These are phyloP conservation scores for Pseudogymnoascus sp. DNA, from an alignment of 2,329 filamentous ascomycete species.

Conservation along the genomic window DNA sequence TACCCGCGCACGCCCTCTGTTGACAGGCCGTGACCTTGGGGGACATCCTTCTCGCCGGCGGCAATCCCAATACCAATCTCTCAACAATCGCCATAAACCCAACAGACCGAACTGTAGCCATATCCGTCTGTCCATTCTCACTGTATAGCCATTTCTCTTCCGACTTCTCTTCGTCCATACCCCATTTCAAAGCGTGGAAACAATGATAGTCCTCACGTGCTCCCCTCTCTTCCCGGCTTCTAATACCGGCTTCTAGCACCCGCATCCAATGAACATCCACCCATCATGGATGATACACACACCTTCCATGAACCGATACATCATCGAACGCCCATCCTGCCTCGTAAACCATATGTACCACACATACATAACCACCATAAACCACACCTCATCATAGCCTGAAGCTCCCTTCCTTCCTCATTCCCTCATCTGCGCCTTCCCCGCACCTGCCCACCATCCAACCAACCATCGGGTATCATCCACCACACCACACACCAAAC, in stretches of 20 bases:
- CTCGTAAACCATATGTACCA: conserved; percentile 3
- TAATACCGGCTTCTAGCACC: neutral
- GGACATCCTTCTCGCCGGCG: neutral
- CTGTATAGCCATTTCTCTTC: neutral
- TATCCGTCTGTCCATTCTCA: neutral
- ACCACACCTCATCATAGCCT: conserved; percentile 6
- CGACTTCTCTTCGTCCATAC: neutral
- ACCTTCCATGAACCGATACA: conserved; percentile 2
- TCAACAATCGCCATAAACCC: neutral
- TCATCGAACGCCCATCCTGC: neutral
- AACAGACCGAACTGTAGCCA: neutral
- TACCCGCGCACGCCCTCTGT: neutral
- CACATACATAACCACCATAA: neutral
- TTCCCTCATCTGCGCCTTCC: neutral
- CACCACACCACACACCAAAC: neutral
- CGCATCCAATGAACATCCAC: conserved; percentile 3
- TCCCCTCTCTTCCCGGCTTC: neutral
- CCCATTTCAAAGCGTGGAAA: neutral
- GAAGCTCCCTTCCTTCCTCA: neutral
- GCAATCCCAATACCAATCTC: neutral
- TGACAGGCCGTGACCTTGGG: conserved; percentile 6
- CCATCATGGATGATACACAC: conserved; percentile 8
- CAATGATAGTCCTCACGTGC: conserved; percentile 1
- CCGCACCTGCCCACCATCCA: neutral
- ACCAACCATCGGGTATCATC: neutral